Evolutionary conservation across 352 stramenopile species (phyloP), one percentile per base, ranked within the genome.

Genomic region (Globisporangium barbulae): DNA sequence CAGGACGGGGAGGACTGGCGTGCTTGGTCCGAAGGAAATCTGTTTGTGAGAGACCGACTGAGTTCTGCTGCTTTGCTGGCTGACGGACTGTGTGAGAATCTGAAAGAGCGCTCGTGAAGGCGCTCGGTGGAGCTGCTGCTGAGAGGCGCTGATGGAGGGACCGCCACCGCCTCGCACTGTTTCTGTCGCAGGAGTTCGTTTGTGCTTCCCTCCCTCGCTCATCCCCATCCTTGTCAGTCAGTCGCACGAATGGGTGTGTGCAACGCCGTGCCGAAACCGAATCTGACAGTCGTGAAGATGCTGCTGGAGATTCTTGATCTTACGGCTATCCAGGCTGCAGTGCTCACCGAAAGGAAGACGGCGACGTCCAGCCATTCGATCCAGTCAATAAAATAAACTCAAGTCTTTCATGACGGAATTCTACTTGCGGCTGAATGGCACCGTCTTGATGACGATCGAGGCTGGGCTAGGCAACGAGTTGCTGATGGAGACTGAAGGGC

Each of bases 1-100:
- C 48, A 30, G 13, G 21, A 12, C 12, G 15, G 21, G 7, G 39
- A 48, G 10, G 35, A 5, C 22, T 22, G 33, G 41, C 17, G 39
- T 61, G 15, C 39, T 53, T 61, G 39, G 55, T 61, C 17, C 28
- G 39, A 53, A 37, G 55, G 10, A 31, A 61, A 42, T 53, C 52
- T 22, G 54, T 42, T 50, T 41, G 22, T 61, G 39, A 61, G 37
- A 55, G 49, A 55, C 22, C 13, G 25, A 22, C 9, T 3, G 44
- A 45, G 39, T 7, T 7, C 33, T 37, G 33, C 31, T 7, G 31
- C 31, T 13, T 17, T n/a, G 48, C 3, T n/a, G 25, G 22, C 3
- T 12, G 9, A 22, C 7, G 12, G 25, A 22, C 48, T 13, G 33
- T 12, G 6, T 37, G 9, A 3, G 33, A 10, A 10, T 37, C 33